These are phyloP conservation scores for Myxozyma melibiosi DNA, from an alignment of 805 yeast species.

Conservation along the genomic window DNA sequence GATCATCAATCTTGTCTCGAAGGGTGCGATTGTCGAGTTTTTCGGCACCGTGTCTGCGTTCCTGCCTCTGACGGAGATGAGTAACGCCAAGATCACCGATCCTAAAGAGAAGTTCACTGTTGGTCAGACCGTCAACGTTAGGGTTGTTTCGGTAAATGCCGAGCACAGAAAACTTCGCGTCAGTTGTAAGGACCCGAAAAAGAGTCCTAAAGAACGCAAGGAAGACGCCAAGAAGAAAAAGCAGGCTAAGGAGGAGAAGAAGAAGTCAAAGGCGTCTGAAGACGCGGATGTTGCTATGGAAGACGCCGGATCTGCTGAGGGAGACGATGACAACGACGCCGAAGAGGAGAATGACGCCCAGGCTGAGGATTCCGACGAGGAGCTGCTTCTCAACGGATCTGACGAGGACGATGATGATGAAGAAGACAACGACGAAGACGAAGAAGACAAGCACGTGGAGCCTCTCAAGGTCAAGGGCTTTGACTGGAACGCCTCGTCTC, in stretches of 20 bases:
- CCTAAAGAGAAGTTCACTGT: constrained; percentile 76
- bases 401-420: constrained; percentile 40
- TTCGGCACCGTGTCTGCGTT: constrained; percentile 78
- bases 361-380: constrained; percentile 36
- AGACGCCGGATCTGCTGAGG: constrained; percentile 40
- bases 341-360: constrained; percentile 38
- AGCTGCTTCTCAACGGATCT: too few species aligned
- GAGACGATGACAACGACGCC: constrained; percentile 33
- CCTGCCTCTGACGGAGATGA: constrained; percentile 83
- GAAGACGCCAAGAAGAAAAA: constrained; percentile 36
- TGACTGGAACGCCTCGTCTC: constrained; percentile 92
- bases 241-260: not conserved
- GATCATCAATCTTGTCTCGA: constrained; percentile 66
- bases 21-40: constrained; percentile 83
- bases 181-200: constrained; percentile 65
- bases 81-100: constrained; percentile 78
- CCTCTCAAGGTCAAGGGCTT: constrained; percentile 86
- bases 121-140: constrained; percentile 82
- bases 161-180: constrained; percentile 62
- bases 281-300: constrained; percentile 60
- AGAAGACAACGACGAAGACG: constrained; percentile 41
- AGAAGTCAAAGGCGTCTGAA: constrained; percentile 1
- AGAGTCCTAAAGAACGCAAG: constrained; percentile 12
- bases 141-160: constrained; percentile 57
- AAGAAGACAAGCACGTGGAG: constrained; percentile 41